Evolutionary conservation across 2,329 filamentous ascomycete genomes (phyloP), one percentile per base, ranked within the genome.

Genomic region (Canariomyces notabilis): DNA sequence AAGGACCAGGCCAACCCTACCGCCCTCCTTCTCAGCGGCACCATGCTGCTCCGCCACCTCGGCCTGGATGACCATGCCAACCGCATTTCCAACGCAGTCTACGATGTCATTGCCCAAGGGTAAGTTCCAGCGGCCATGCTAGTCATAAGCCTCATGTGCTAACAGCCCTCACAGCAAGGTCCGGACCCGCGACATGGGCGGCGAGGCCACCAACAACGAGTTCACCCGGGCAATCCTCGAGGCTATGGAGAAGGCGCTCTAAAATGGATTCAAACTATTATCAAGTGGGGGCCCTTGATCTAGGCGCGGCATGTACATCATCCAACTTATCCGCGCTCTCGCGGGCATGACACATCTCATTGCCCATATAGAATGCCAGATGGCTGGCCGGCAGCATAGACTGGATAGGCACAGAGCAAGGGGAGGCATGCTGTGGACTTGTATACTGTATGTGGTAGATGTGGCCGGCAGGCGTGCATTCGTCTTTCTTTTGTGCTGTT

Each of bases 1-100:
- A 96, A 96, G 79, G 90, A 96, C 73, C 89, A 97, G 77, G 93
- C 93, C 57, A 98, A 98, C 80, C 93, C 93, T 44, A 96, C 89
- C 46, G 93, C 93, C 56, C 78, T 98, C 76, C 81, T 98, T 59
- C 85, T 98, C 55, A 95, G 89, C 50, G 89, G 89, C 57, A 87
- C 89, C 67, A 98, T 98, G 93, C 85, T 98, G 62, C 80, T 98
- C 68, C 86, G 93, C 66, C 93, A 98, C 75, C 80, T 98, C 57
- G 93, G 93, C 60, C 85, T 98, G 42, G 91, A 98, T 66, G 89
- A 97, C 69, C 93, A 98, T 69, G 93, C 93, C 64, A 96, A 96
- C 82, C 85, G 93, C 67, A 95, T 97, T 72, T 94, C 89, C 69
- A 91, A 91, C 78, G 85, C 86, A 58, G 74, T 83, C 59, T 84